phyloP scores from a whole-genome alignment of 1,284 basidiomycete genomes.

The Apiotrichum brassicae region DNA sequence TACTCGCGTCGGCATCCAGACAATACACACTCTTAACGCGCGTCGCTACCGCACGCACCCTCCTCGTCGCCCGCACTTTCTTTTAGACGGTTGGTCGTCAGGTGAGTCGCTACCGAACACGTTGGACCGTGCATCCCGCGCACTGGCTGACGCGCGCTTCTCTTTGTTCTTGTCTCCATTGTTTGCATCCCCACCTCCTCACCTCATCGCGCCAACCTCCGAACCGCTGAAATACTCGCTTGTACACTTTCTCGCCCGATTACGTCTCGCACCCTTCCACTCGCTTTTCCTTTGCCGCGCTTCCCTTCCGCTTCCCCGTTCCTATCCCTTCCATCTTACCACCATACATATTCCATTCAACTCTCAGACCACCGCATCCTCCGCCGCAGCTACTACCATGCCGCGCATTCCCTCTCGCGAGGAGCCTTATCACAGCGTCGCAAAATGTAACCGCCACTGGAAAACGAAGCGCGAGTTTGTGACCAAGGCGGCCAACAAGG shows the following conservation, averaged over 20 bases:
- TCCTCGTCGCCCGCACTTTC: neutral
- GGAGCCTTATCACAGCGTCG: conserved; percentile 51
- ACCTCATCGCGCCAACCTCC: no score
- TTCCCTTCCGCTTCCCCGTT: neutral
- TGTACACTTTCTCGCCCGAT: no score
- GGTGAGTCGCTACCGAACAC: neutral
- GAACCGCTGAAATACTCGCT: no score
- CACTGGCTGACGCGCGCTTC: conserved; percentile 1
- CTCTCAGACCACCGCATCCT: neutral
- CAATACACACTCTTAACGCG: neutral
- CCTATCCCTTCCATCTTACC: neutral
- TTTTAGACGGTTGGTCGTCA: neutral
- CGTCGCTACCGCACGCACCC: neutral
- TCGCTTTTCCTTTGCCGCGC: no score
- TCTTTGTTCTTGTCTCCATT: neutral
- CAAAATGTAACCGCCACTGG: conserved; percentile 52
- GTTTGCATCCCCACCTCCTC: neutral
- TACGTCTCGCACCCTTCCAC: neutral
- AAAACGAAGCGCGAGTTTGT: conserved; percentile 53
- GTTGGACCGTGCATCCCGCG: neutral
- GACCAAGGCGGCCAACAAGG: conserved; percentile 50
- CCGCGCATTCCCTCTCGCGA: conserved; percentile 52
- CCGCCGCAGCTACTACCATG: conserved; percentile 31
- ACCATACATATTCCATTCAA: no score
- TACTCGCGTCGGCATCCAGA: neutral